Percentiles rank a stretch among this genome's conserved stretches.
These are phyloP conservation scores for Alternaria hordeiaustralica DNA, from an alignment of 2,329 filamentous ascomycete species.

Conservation along the genomic window DNA sequence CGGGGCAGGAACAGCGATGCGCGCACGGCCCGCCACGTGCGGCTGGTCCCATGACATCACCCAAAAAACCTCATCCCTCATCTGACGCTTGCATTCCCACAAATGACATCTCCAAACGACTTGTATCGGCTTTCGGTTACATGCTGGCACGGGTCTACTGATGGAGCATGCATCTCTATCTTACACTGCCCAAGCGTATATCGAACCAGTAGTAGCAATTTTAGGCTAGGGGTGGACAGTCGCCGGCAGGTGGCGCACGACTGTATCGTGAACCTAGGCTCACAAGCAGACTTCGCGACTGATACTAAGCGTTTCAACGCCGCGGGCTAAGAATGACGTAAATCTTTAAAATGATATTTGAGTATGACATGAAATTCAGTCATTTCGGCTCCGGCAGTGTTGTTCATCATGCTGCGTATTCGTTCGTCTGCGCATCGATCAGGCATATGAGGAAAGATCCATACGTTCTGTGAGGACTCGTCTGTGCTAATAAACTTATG, in stretches of 20 bases:
- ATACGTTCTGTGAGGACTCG: fast-evolving
- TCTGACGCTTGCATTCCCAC: background rate
- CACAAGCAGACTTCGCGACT: background rate
- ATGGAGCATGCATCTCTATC: fast-evolving
- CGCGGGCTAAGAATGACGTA: fast-evolving
- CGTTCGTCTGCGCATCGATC: background rate
- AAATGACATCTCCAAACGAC: background rate
- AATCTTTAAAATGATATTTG: background rate
- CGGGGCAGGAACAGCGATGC: background rate
- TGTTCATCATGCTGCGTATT: background rate
- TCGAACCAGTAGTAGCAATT: background rate
- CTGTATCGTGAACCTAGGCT: background rate
- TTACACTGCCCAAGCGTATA: background rate
- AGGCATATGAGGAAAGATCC: background rate
- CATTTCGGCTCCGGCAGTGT: background rate
- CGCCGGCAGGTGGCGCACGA: background rate
- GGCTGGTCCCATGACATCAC: constrained; percentile 10
- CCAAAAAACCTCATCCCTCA: background rate
- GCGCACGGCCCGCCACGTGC: constrained; percentile 7
- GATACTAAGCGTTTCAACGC: no score
- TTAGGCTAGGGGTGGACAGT: background rate
- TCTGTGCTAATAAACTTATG: background rate
- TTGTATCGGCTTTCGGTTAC: background rate
- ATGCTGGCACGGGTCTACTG: background rate
- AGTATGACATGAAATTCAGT: background rate